These are phyloP conservation scores for Firmiana major DNA, from an alignment of 345 rosid species.

Conservation along the genomic window DNA sequence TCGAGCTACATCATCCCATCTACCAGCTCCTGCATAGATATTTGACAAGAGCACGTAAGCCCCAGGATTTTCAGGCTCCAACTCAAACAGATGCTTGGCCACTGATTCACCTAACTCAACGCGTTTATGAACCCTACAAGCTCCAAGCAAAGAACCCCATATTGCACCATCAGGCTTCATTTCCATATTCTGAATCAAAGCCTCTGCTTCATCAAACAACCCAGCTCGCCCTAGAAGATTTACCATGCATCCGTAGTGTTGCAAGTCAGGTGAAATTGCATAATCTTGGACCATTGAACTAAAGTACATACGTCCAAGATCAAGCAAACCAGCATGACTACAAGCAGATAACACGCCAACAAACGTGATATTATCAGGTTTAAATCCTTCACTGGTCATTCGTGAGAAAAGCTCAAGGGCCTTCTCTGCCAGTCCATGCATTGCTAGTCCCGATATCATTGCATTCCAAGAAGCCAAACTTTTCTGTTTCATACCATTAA, in stretches of 20 bases:
- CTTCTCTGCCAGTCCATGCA: slow-evolving; percentile 52
- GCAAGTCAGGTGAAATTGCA: slow-evolving; percentile 52
- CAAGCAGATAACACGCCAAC: slow-evolving; percentile 73
- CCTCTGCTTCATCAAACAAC: slow-evolving; percentile 57
- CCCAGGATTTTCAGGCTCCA: slow-evolving; percentile 58
- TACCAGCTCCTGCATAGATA: slow-evolving; percentile 69
- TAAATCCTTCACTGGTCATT: slow-evolving; percentile 45
- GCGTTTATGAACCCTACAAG: slow-evolving; percentile 51
- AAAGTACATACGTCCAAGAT: slow-evolving; percentile 52
- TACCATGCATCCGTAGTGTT: slow-evolving; percentile 72
- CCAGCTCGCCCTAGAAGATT: slow-evolving; percentile 73
- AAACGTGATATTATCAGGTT: slow-evolving; percentile 68
- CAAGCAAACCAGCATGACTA: slow-evolving; percentile 59
- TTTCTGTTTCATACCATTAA: slow-evolving; percentile 31
- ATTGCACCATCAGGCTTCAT: slow-evolving; percentile 66
- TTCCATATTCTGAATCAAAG: slow-evolving; percentile 44
- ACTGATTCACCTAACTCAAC: slow-evolving; percentile 52
- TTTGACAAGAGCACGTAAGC: slow-evolving; percentile 69
- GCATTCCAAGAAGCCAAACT: slow-evolving; percentile 61
- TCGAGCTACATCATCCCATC: slow-evolving; percentile 69
- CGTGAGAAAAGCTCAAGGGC: slow-evolving; percentile 46
- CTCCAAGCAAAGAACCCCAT: slow-evolving; percentile 75
- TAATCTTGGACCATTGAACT: slow-evolving; percentile 49
- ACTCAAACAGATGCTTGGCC: slow-evolving; percentile 46
- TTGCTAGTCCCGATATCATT: slow-evolving; percentile 64